These are phyloP conservation scores for Corymbia calophylla DNA, from an alignment of 441 rosid species.

Conservation along the genomic window DNA sequence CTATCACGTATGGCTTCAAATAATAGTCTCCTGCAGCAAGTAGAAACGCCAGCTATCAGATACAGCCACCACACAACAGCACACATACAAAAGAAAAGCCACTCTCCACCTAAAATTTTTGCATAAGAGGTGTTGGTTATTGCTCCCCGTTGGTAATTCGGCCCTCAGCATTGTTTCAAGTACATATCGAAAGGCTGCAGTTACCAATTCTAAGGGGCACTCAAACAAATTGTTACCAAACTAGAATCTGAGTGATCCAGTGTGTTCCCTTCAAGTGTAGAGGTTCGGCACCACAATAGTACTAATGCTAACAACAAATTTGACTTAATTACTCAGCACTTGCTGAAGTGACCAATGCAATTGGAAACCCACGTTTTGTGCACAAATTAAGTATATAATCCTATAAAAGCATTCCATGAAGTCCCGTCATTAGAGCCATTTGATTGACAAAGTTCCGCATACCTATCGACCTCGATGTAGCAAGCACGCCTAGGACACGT, in stretches of 20 bases:
- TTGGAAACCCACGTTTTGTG: not conserved
- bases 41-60: not conserved
- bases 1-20: constrained; percentile 41
- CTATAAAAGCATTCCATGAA: not conserved
- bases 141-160: not conserved
- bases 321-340: not conserved
- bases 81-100: not conserved
- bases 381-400: not conserved
- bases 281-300: not conserved
- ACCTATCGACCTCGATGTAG: constrained; percentile 63
- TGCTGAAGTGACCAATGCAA: not conserved
- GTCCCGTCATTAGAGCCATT: not conserved
- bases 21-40: not conserved
- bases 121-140: not conserved
- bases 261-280: not conserved
- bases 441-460: not conserved
- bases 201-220: not conserved
- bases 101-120: not conserved
- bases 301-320: not conserved
- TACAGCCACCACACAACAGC: not conserved
- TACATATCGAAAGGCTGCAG: not conserved
- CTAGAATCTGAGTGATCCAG: not conserved
- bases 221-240: not conserved
- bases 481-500: constrained; percentile 45
- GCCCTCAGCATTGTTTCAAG: not conserved